These are phyloP conservation scores for Zoysia pacifica DNA, from an alignment of 176 grass and related monocot genomes.

Conservation along the genomic window DNA sequence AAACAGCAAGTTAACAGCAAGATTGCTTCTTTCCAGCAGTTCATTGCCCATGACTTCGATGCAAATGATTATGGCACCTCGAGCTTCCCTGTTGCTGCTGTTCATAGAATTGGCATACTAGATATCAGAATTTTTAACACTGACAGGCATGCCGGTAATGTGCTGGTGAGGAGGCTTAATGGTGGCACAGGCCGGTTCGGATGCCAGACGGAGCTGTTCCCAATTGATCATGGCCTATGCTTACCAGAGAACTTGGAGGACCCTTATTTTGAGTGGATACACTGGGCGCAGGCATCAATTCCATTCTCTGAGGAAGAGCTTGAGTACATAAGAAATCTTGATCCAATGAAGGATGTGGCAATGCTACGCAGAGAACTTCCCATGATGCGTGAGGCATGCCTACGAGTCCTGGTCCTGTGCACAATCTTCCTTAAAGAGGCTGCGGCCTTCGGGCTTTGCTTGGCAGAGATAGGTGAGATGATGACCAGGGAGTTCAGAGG, in stretches of 20 bases:
- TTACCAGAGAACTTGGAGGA: constrained; percentile 76
- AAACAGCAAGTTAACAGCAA: constrained; percentile 58
- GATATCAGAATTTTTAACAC: constrained; percentile 91
- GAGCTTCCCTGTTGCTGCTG: constrained; percentile 66
- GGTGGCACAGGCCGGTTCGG: constrained; percentile 58
- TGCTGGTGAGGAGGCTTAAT: constrained; percentile 69
- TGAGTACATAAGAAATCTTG: constrained; percentile 60
- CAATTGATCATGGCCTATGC: constrained; percentile 78
- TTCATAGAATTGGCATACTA: constrained; percentile 80
- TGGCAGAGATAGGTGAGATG: constrained; percentile 71
- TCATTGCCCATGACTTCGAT: constrained; percentile 72
- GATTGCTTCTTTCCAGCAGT: constrained; percentile 89
- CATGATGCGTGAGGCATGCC: constrained; percentile 69
- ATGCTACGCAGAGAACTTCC: constrained; percentile 58
- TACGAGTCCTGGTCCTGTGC: constrained; percentile 57
- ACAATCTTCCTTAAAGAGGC: constrained; percentile 70
- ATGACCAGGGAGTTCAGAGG: constrained; percentile 70
- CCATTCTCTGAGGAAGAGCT: constrained; percentile 74
- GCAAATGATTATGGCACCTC: constrained; percentile 80
- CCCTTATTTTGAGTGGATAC: constrained; percentile 80
- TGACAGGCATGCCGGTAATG: constrained; percentile 76
- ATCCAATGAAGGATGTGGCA: constrained; percentile 47
- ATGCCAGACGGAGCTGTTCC: constrained; percentile 64
- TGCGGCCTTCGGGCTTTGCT: constrained; percentile 58
- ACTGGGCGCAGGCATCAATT: constrained; percentile 66